Evolutionary conservation across 1,139 yeast species (phyloP), one percentile per base, ranked within the genome.

Genomic region (Taphrina sp.): DNA sequence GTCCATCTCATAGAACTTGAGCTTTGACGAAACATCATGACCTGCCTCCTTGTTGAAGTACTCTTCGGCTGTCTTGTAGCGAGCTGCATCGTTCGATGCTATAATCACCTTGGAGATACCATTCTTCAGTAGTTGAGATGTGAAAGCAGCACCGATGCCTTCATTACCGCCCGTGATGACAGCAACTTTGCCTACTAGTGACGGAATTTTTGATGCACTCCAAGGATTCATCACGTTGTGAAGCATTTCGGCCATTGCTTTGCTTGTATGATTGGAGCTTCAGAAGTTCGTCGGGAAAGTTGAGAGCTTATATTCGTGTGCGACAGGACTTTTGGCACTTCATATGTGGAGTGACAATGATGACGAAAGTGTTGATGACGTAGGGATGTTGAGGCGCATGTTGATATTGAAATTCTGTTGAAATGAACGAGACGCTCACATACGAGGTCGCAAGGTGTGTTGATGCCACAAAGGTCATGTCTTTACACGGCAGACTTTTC

Each of bases 161-260:
- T 54, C 39, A n/a, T 46, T 37, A 20, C 58, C 61, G 44, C 64
- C 64, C 5, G 64, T 62, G 20, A 62, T 61, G 33, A 62, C 46
- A 17, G 62, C 64, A n/a, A 69, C 70, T 49, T 66, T 68, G 5
- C 74, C 77, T 0, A 69, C 62, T 22, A 76, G 68, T 58, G 75
- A 76, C 0, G 80, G 80, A 61, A 75, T 74, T 55, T 73, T 69
- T n/a, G 65, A 24, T 19, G 56, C 56, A 44, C 43, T 52, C 49
- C 47, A 52, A 33, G 56, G 49, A 12, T 49, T 49, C 46, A 49
- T 29, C 3, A 43, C 20, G n/a, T 45, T 45, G 52, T 36, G 42
- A 14, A 45, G 26, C 42, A 45, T 45, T 19, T 35, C 52, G 17
- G 41, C 31, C 52, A 45, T 45, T 14, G n/a, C n/a, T n/a, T n/a